A percentile compares a stretch with the other conserved stretches of the same genome.
These are phyloP conservation scores for Pestalotiopsis sp. DNA, from an alignment of 2,329 filamentous ascomycete species.

Conservation along the genomic window DNA sequence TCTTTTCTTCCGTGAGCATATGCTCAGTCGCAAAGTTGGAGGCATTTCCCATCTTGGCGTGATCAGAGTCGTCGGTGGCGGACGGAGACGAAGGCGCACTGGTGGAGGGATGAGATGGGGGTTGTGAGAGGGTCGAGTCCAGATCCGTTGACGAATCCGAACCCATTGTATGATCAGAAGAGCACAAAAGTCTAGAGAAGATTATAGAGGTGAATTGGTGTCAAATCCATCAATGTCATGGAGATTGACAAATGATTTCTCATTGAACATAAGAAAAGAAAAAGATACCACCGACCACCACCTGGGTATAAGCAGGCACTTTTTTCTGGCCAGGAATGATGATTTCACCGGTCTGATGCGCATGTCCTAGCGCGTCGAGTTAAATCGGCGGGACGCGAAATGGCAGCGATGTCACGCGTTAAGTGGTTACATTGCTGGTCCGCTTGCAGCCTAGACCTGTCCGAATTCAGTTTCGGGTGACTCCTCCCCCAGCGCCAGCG, in stretches of 20 bases:
- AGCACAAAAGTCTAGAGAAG: not conserved
- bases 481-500: not conserved
- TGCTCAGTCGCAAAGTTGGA: slow-evolving; percentile 32
- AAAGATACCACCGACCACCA: not conserved
- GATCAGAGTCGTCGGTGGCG: slow-evolving; percentile 13
- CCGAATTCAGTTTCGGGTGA: not conserved
- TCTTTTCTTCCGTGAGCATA: slow-evolving; percentile 47
- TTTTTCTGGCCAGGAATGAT: slow-evolving; percentile 21
- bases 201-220: not conserved
- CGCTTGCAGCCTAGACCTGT: slow-evolving; percentile 2
- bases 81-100: slow-evolving; percentile 28
- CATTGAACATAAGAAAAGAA: not conserved
- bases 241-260: not conserved
- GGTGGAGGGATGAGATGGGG: slow-evolving; percentile 19
- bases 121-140: slow-evolving; percentile 1
- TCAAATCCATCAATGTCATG: not conserved
- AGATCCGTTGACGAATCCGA: slow-evolving; percentile 11
- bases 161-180: not conserved
- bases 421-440: slow-evolving; percentile 19
- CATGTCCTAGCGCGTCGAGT: slow-evolving; percentile 27
- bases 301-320: not conserved
- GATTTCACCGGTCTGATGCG: slow-evolving; percentile 26
- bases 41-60: slow-evolving; percentile 24
- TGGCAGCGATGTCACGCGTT: slow-evolving; percentile 34
- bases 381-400: slow-evolving; percentile 28